Conservation (phyloP, 805 yeast species). For the Cyberlindnera petersonii region DNA sequence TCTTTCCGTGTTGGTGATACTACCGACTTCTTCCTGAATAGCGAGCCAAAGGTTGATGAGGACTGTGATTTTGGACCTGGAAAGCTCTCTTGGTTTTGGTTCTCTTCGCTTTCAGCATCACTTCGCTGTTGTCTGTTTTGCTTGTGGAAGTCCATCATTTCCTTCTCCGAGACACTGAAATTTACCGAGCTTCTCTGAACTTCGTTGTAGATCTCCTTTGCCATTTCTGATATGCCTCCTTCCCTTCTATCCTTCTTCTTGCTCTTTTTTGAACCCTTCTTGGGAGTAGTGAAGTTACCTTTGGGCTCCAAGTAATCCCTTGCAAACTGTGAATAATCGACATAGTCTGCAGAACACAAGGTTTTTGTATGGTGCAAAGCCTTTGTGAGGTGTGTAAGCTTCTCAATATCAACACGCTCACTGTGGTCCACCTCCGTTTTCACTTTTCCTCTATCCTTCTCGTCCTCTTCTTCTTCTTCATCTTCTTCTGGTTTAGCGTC, state of each 20-base stretch:
- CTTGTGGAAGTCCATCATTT: slow-evolving; percentile 15
- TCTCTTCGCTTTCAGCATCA: background rate
- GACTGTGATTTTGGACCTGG: background rate
- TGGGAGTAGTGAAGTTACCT: background rate
- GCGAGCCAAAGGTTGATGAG: slow-evolving; percentile 2
- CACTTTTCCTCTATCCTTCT: too few species aligned
- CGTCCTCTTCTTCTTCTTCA: too few species aligned
- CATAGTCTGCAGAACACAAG: slow-evolving; percentile 3
- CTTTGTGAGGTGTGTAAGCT: slow-evolving; percentile 12
- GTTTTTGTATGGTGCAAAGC: background rate
- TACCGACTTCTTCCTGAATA: slow-evolving; percentile 4
- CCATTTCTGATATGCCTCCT: background rate
- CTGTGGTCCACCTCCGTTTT: too few species aligned
- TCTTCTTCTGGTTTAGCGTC: too few species aligned
- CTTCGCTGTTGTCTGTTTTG: background rate
- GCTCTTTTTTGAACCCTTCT: too few species aligned
- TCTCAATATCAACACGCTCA: slow-evolving; percentile 14
- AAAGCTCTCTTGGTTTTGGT: background rate
- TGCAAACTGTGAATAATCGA: slow-evolving; percentile 21
- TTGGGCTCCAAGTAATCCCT: slow-evolving; percentile 10
- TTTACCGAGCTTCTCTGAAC: slow-evolving; percentile 18
- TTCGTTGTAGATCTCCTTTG: slow-evolving; percentile 20
- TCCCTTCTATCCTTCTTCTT: background rate
- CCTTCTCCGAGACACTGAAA: slow-evolving; percentile 17
- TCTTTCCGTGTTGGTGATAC: slow-evolving; percentile 14